Evolutionary conservation across 352 stramenopile species (phyloP), one percentile per base, ranked within the genome.

Genomic region (Phytophthora sp.): DNA sequence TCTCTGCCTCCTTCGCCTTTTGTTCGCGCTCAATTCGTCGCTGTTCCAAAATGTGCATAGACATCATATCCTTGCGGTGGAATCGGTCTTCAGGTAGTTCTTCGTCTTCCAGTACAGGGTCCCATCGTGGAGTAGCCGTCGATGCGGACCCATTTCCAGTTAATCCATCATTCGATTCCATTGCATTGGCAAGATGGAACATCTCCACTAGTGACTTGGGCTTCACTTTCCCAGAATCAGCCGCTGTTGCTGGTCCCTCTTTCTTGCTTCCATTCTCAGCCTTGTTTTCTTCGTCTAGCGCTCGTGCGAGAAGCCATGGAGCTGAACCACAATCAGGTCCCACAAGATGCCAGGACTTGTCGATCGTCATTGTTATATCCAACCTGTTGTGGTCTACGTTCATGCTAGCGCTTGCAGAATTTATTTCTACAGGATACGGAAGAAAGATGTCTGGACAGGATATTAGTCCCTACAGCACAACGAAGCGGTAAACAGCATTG

Each of bases 11-110:
- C 16, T 89, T 74, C 5, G 67, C 67, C 23, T 90, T 92, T 61
- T 91, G 74, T 33, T 79, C 76, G 11, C 77, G 76, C 49, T 93
- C 86, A 36, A 72, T 30, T 30, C 74, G 74, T 29, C 81, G 74
- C 61, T 93, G 83, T 59, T 94, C 86, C 23, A 94, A 68, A 71
- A 90, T 91, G 55, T 91, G 85, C 84, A 94, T 93, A 12, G 86
- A 94, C 77, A 94, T 82, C 82, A 94, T 91, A 60, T 94, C 83
- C 41, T 86, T 85, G 41, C 79, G 79, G 29, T 94, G 86, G 57
- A 91, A 94, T 11, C 73, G 58, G n/a, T 94, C 83, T 52, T 94
- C 82, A 1, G 86, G 84, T 3, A 94, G 76, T 50, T 93, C 83
- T 65, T 90, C 82, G 24, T 93, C 82, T 39, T 94, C 82, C 29